These are phyloP conservation scores for Laetiporus sulphureus DNA, from an alignment of 1,284 basidiomycete species.

Conservation along the genomic window DNA sequence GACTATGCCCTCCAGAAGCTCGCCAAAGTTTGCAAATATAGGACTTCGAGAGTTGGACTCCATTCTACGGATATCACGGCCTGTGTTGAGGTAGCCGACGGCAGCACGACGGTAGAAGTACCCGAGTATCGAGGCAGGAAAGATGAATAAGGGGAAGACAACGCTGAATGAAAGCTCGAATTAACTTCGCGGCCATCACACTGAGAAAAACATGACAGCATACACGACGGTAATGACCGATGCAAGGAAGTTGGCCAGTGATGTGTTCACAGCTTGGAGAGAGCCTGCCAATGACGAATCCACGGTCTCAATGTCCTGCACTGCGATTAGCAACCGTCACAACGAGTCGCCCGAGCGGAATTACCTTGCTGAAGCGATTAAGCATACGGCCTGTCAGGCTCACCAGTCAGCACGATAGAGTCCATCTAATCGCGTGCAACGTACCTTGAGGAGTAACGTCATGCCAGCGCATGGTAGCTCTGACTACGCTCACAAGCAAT, in stretches of 20 bases:
- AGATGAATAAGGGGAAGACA: constrained; percentile 67
- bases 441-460: constrained; percentile 42
- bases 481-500: constrained; percentile 50
- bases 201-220: constrained; percentile 17
- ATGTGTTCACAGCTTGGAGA: constrained; percentile 66
- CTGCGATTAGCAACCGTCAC: not conserved
- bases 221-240: constrained; percentile 59
- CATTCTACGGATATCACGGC: constrained; percentile 73
- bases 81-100: constrained; percentile 71
- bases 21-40: constrained; percentile 74
- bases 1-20: constrained; percentile 74
- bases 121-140: constrained; percentile 65
- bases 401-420: not conserved
- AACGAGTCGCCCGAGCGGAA: not conserved
- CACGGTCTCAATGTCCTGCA: constrained; percentile 71
- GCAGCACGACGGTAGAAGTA: constrained; percentile 56
- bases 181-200: constrained; percentile 7
- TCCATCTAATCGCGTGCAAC: constrained; percentile 1
- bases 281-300: constrained; percentile 67
- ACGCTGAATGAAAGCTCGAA: constrained; percentile 29
- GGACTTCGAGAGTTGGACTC: constrained; percentile 69
- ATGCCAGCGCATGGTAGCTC: constrained; percentile 54
- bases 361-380: constrained; percentile 59
- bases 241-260: constrained; percentile 66
- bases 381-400: constrained; percentile 48